Conservation (phyloP, 148 eudicot genomes). For the Nyssa sinensis region DNA sequence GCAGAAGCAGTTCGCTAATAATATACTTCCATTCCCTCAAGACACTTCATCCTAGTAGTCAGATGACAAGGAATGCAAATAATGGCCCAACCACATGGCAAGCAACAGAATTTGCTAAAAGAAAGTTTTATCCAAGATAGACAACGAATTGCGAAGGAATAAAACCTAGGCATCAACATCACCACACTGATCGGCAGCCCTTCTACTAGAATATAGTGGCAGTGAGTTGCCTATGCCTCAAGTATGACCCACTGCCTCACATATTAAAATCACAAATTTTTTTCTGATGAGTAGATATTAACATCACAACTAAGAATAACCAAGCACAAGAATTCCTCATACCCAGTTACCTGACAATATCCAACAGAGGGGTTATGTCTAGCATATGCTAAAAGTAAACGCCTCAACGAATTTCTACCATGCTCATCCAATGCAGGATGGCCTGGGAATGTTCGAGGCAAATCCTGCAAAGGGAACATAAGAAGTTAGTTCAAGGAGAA, state of each 20-base stretch:
- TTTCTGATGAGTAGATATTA: not conserved
- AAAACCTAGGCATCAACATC: not conserved
- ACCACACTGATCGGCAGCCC: not conserved
- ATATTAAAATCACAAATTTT: too few relatives aligned
- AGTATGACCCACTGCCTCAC: not conserved
- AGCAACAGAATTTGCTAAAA: constrained; percentile 4
- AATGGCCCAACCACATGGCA: not conserved
- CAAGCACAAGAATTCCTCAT: not conserved
- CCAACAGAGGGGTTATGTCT: constrained; percentile 92
- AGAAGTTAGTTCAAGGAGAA: constrained; percentile 49
- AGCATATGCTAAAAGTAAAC: constrained; percentile 88
- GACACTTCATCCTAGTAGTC: not conserved
- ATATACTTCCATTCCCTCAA: not conserved
- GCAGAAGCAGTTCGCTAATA: not conserved
- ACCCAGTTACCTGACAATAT: constrained; percentile 79
- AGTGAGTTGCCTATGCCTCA: not conserved
- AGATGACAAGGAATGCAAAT: not conserved
- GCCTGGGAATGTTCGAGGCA: constrained; percentile 93
- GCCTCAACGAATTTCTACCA: constrained; percentile 82
- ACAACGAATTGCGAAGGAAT: not conserved
- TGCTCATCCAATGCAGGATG: constrained; percentile 91
- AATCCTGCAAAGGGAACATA: constrained; percentile 63
- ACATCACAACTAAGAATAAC: not conserved
- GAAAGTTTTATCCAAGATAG: not conserved
- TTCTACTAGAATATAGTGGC: not conserved